Evolutionary conservation across 2,329 filamentous ascomycete genomes (phyloP), one percentile per base, ranked within the genome.

Genomic region (Cryphonectria nitschkei): DNA sequence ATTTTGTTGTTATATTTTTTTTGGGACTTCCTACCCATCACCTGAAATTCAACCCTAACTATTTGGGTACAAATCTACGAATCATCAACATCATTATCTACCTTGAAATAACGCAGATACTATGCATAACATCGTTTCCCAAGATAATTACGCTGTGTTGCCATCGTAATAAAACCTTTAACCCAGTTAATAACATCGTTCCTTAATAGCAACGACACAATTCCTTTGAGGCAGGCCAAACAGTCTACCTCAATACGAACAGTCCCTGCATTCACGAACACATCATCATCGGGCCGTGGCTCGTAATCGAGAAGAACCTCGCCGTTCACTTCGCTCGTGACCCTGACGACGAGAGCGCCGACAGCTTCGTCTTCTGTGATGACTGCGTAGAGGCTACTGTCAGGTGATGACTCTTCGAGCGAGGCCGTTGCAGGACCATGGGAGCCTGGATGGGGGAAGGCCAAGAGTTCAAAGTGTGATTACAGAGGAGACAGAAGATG

Each of bases 231-330:
- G n/a, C 22, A 64, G 61, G 61, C 39, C 39, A 64, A 22, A 37
- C 4, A 22, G 22, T 64, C 39, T 64, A 64, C n/a, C 61, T 64
- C 37, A 64, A 64, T n/a, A 43, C 19, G 11, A 46, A 26, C 39
- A 39, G 37, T n/a, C 13, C 39, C n/a, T 64, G 61, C 61, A 43
- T 46, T 13, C 61, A 64, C 61, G 11, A 32, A n/a, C 61, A 64
- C 61, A 2, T 14, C n/a, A 29, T 29, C 61, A 64, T n/a, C 39
- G 61, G 61, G 0, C 61, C 61, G 2, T 64, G 61, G 61, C 61
- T 64, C 39, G 39, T 64, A 39, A 16, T 64, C 19, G 61, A 64
- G 37, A 64, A 11, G 22, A 46, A 46, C 61, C n/a, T 32, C 14
- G 39, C 61, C 14, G 61, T 64, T 14, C 61, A 64, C 39, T 64